Evolutionary conservation across 495 filamentous ascomycete species (phyloP), one percentile per base, ranked within the genome.

Genomic region (Neurospora sp.): DNA sequence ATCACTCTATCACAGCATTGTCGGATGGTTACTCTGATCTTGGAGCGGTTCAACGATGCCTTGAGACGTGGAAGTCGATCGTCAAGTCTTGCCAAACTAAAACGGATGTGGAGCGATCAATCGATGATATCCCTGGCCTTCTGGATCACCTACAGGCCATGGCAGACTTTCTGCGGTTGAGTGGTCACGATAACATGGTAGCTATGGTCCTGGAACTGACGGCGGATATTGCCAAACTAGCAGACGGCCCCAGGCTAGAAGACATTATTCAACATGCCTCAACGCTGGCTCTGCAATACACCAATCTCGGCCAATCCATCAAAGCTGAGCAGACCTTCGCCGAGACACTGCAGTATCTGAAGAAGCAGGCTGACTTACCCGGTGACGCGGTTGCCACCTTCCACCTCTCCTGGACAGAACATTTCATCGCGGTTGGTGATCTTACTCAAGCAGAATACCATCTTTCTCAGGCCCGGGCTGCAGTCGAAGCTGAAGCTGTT

Each of bases 111-210:
- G 72, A 85, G n/a, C 77, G 79, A 12, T 80, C 81, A n/a, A 79
- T 97, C 42, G 89, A 93, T 71, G 89, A 94, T 75, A 78, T 88
- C 6, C 82, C 86, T 6, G 85, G 86, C 27, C 88, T 90, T 71
- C 73, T 92, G 12, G 77, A 84, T 42, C 90, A 93, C 72, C 84
- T 97, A 12, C 87, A 89, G 73, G 86, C 89, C 3, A 77, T 94
- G n/a, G 87, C 89, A 23, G 92, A 97, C 72, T 96, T 92, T 76
- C 86, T 93, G 2, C 90, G 91, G 41, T 91, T 95, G 77, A 91
- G 92, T 73, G 94, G 93, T 3, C 79, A 84, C 27, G 82, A 84
- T 37, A 78, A 75, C 14, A 76, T 85, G 12, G 82, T 85, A n/a
- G 81, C 85, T 5, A 81, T 82, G 0, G 83, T 84, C 2, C 80